Percentiles rank a stretch among this genome's conserved stretches.
Conservation (phyloP, 2,329 filamentous ascomycete species). For the Atkinsonella texensis region DNA sequence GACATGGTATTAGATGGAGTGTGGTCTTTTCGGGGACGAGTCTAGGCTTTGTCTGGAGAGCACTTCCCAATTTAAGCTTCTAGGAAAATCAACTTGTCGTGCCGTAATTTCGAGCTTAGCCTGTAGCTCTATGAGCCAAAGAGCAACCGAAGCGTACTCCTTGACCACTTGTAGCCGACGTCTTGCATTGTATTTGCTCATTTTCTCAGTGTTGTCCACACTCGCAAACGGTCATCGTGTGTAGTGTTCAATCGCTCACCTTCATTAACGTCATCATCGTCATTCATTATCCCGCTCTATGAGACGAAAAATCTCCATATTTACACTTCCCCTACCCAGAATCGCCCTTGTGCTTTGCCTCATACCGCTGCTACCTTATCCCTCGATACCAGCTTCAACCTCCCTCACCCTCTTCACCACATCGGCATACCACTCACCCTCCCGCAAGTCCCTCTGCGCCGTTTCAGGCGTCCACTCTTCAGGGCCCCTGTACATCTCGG, state of each 20-base stretch:
- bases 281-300: neutral
- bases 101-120: no score
- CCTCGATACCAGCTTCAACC: constrained; percentile 10
- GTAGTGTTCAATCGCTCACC: neutral
- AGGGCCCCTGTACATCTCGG: constrained; percentile 13
- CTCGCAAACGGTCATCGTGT: no score
- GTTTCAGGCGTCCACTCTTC: constrained; percentile 13
- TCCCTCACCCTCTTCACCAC: constrained; percentile 13
- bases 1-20: neutral
- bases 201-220: no score
- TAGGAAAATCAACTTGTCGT: no score
- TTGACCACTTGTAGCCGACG: no score
- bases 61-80: no score
- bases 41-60: no score
- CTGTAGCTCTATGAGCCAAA: no score
- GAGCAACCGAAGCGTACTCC: no score
- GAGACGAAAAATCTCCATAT: neutral
- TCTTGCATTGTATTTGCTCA: neutral
- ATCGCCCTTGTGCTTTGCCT: no score
- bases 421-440: constrained; percentile 16
- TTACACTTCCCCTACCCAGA: neutral
- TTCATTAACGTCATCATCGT: neutral
- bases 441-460: constrained; percentile 15
- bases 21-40: no score
- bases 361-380: neutral